phyloP scores from a whole-genome alignment of 2,329 filamentous ascomycete genomes.

The Pestalotiopsis sp. region DNA sequence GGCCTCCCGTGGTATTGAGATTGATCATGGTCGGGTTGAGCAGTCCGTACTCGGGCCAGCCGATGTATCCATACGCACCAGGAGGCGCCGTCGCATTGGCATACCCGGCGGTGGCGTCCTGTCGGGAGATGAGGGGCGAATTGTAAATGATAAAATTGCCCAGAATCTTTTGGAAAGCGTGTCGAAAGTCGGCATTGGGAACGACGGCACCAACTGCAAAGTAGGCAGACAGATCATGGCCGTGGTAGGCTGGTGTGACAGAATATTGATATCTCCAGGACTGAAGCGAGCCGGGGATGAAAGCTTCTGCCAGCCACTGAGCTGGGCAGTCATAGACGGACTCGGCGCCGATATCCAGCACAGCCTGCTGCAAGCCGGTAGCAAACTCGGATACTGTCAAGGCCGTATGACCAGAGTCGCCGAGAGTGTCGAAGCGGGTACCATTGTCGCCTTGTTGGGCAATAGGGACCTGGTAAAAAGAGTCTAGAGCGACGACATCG shows the following conservation, averaged over 20 bases:
- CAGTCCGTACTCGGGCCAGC: conserved; percentile 33
- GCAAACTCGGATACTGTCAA: neutral
- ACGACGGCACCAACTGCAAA: conserved; percentile 23
- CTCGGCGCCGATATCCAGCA: conserved; percentile 53
- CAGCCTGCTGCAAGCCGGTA: neutral
- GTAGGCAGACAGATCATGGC: conserved; percentile 36
- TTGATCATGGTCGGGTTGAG: conserved; percentile 38
- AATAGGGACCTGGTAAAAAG: neutral
- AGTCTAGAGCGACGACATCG: neutral
- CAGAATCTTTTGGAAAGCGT: conserved; percentile 42
- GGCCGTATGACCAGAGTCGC: neutral
- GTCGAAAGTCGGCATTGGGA: conserved; percentile 25
- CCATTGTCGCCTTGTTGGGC: neutral
- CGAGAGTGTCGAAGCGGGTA: neutral
- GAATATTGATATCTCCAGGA: conserved; percentile 52
- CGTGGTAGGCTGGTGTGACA: conserved; percentile 40
- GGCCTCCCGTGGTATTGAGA: conserved; percentile 43
- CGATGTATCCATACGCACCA: conserved; percentile 21
- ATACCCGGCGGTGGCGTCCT: conserved; percentile 29
- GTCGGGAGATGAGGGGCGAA: conserved; percentile 36
- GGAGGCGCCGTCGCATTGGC: conserved; percentile 29
- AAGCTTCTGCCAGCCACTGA: conserved; percentile 33
- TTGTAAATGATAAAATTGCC: conserved; percentile 45
- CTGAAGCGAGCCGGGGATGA: conserved; percentile 15
- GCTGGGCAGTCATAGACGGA: conserved; percentile 55